Base-by-base conservation (phyloP, 768 basidiomycete species). In the Pholiota microspora region DNA sequence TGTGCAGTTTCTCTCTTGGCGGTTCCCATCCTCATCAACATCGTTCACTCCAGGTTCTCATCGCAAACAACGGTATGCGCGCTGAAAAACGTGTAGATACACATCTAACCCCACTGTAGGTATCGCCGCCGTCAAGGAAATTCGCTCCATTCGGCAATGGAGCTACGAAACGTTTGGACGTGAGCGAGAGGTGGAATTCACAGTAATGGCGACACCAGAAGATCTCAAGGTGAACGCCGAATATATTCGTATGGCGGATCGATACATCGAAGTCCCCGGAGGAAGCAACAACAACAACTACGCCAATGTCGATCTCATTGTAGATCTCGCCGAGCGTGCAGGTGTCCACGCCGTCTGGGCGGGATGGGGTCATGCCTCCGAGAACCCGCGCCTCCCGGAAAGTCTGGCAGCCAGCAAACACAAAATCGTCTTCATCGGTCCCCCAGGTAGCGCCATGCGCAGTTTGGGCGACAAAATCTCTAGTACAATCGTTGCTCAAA, bases 291-390 rank as follows among this genome's bases (percentile, higher is more conserved):
- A 98, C 80, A 94, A 98, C 81, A 98, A 99, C 72, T 98, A 98
- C 67, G 97, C 97, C 62, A 99, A 99, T 69, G 97, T 99, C 64
- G 97, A 99, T 66, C 87, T 97, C 66, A 98, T 99, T 65, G 92
- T 98, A 55, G 97, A 99, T 67, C 86, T 99, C 54, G 97, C 97
- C 38, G 95, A 99, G 73, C 88, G 97, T 60, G 82, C 94, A 18
- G 97, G 94, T 28, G 97, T 98, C 1, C 97, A 99, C 66, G 97
- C 97, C 40, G 97, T 99, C 23, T 99, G 97, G 97, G 97, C 97
- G 31, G 97, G 97, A 54, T 99, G 97, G 97, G 97, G 97, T 47
- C 97, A 99, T 71, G 97, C 97, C 24, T 98, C 97, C 2, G 97
- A 99, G 72, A 99, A 99, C 71, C 97, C 97, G 0, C 86, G 94